A percentile compares a stretch with the other conserved stretches of the same genome.
Evolutionary conservation across 2,329 filamentous ascomycete species (phyloP).

Genomic region (Pseudopithomyces maydicus): DNA sequence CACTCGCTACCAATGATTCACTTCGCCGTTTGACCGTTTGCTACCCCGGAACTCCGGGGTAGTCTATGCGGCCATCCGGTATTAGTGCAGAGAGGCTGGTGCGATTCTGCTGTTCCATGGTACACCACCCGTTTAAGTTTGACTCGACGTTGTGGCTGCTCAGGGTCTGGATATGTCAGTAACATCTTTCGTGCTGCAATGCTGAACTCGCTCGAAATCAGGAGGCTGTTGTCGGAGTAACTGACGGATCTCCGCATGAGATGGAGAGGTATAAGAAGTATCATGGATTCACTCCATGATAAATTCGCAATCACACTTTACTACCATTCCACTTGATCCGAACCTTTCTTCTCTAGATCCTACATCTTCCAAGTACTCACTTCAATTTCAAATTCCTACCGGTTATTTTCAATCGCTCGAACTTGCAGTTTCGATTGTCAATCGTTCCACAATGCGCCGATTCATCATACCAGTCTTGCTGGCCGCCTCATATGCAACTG

Average conservation of each 20-base stretch:
- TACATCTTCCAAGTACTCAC: neutral
- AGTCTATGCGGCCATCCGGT: neutral
- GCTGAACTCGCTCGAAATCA: neutral
- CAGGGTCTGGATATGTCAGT: neutral
- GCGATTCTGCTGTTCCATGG: neutral
- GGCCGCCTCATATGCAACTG: neutral
- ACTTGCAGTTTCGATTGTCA: neutral
- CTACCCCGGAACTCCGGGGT: no score
- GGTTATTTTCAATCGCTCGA: neutral
- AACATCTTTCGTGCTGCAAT: neutral
- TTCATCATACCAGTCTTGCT: neutral
- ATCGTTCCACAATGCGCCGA: neutral
- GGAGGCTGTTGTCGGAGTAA: neutral
- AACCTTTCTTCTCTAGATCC: neutral
- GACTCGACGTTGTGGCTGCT: neutral
- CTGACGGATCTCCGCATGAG: constrained; percentile 4
- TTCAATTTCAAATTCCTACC: neutral
- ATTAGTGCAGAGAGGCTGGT: neutral
- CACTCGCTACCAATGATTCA: neutral
- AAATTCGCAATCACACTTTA: neutral
- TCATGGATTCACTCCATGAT: neutral
- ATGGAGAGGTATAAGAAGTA: neutral
- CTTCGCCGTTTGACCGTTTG: neutral
- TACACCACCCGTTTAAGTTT: neutral
- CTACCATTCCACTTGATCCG: neutral